Base-by-base conservation (phyloP, 441 rosid genomes). In the Populus hybrid region DNA sequence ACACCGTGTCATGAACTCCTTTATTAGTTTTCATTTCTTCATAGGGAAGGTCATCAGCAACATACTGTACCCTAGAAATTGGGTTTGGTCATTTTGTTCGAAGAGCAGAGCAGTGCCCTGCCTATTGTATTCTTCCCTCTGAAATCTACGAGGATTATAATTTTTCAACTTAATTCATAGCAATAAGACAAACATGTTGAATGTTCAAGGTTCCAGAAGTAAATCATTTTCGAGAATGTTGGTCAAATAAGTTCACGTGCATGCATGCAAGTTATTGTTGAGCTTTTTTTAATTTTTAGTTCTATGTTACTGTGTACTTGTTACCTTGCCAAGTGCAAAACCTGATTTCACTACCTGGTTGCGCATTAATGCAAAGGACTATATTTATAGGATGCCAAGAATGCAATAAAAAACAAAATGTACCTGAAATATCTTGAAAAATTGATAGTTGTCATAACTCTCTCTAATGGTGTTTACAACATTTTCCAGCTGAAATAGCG, bases 361-460 rank as follows among this genome's bases (percentile, higher is more conserved):
- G 2, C 14, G 57, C 18, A 46, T 14, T 46, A 46, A 12, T 46
- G 7, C 20, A 46, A 46, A 46, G 6, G 57, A 46, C 57, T 1
- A 46, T 46, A 14, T 46, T 46, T 46, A 46, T 46, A 46, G 57
- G 18, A 46, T 46, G 57, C 57, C 57, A 46, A 46, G 16, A 46
- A 46, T 46, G 57, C 57, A 46, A 46, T 14, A 14, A 46, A 14
- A 46, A 14, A 46, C 57, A 12, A 46, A 14, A 4, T 46, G 36
- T 80, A 94, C 99, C 99, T 95, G 98, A 87, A 92, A 96, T 84
- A 96, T 92, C 85, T 90, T 94, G 86, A 92, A 93, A 84, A 96
- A 91, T 78, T 90, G 97, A 86, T 94, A 91, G 87, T 84, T 91
- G 69, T 94, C 98, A 42, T 94, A 96, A 75, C 94, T 85, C 78